A percentile compares a stretch with the other conserved stretches of the same genome.
phyloP scores from a whole-genome alignment of 2,329 filamentous ascomycete species.

The Talaromyces sp. region DNA sequence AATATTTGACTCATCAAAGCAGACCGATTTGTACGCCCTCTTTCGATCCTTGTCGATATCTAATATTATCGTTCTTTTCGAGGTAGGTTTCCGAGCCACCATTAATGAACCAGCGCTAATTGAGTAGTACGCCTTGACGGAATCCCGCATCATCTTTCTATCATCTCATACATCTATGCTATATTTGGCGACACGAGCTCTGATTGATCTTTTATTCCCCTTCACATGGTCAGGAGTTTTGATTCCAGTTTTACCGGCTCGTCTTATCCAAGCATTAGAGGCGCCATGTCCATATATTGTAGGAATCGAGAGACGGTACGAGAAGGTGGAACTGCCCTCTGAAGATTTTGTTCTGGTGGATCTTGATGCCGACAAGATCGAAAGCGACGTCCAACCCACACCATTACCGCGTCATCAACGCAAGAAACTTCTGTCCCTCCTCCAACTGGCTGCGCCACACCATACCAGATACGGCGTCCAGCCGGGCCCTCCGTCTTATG shows the following conservation, averaged over 20 bases:
- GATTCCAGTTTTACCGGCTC: constrained; percentile 83
- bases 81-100: constrained; percentile 41
- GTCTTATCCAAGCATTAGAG: constrained; percentile 84
- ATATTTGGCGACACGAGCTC: constrained; percentile 83
- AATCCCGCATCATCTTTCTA: constrained; percentile 92
- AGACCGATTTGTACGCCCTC: constrained; percentile 83
- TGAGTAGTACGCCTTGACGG: constrained; percentile 70
- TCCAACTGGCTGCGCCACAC: constrained; percentile 88
- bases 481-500: constrained; percentile 86
- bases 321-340: constrained; percentile 64
- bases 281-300: constrained; percentile 97
- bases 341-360: constrained; percentile 96
- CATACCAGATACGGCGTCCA: constrained; percentile 81
- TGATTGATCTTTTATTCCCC: constrained; percentile 81
- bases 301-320: constrained; percentile 85
- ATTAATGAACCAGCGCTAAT: not conserved
- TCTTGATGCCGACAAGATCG: constrained; percentile 84
- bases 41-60: constrained; percentile 87
- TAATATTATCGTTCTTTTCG: constrained; percentile 88
- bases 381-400: constrained; percentile 74
- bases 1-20: not conserved
- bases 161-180: constrained; percentile 97
- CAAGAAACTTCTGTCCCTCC: constrained; percentile 79
- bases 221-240: constrained; percentile 92
- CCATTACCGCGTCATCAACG: constrained; percentile 83